Evolutionary conservation across 2,329 filamentous ascomycete genomes (phyloP), one percentile per base, ranked within the genome.

Genomic region (Dissoconium aciculare): DNA sequence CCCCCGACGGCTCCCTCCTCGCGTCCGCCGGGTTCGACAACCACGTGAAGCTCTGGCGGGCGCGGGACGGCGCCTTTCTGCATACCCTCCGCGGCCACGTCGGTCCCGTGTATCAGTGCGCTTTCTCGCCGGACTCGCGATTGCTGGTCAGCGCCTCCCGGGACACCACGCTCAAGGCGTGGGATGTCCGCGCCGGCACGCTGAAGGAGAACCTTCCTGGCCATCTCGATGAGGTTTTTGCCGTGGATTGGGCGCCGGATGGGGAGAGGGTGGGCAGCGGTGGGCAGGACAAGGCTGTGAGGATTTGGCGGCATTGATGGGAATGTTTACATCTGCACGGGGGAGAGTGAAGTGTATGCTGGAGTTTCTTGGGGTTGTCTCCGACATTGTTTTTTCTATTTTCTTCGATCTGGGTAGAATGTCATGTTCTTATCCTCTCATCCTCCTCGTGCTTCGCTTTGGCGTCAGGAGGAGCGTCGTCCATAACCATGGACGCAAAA

Each of bases 21-120:
- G 89, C 89, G 5, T 91, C 80, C 21, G 76, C 81, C 5, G 77
- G 78, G 3, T 98, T 87, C 61, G 89, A 98, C 55, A 98, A 95
- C 53, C 81, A 87, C 47, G 83, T 87, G 45, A 93, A 93, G 58
- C 59, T 94, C 15, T 95, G 85, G 85, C 81, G 75, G 43, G 79
- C 78, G 2, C 67, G 70, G 51, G 79, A 76, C 40, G 74, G 70
- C 38, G 70, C 66, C 49, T 95, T 94, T 57, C 72, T 93, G 44
- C 77, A 78, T 48, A 93, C 83, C 0, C 66, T 95, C 16, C 71
- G 85, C 32, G 89, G 84, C 5, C 89, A 95, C 56, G 85, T 83
- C 3, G 84, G 79, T 1, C 78, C 85, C 2, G 85, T 95, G 11
- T 95, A 94, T 52, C 83, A 91, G 59, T 83, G 80, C 47, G 76